Base-by-base conservation (phyloP, 352 stramenopile genomes). In the Blastocystis sp. region DNA sequence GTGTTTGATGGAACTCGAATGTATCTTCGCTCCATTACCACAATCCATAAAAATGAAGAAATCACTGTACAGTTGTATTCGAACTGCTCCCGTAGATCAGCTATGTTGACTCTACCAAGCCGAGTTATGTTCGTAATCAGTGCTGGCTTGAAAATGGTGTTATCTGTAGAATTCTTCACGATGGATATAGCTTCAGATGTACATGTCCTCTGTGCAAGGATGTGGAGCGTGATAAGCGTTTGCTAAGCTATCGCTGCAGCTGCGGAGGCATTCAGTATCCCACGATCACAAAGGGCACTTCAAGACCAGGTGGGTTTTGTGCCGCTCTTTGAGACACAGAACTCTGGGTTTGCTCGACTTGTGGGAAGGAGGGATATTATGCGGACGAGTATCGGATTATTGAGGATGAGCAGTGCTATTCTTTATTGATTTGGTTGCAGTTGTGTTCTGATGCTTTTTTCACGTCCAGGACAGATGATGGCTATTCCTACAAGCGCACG, bases 361-460 rank as follows among this genome's bases (percentile, higher is more conserved):
- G 73, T 43, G 73, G 73, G 5, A 85, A 85, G 50, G 45, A 65
- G 24, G 73, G 47, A 8, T 85, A 68, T 47, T 85, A 37, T 43
- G 73, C 43, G 34, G 47, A 66, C 30, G 73, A 85, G 30, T 69
- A 85, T 16, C 73, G 73, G 34, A 66, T 68, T 8, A 85, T 85
- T 20, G 73, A 85, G n/a, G 73, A 85, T 18, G 73, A 85, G 50
- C 45, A 85, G 30, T 85, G 73, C 6, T 68, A 68, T 45, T 85
- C 73, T 7, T 55, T 85, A 18, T 30, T 85, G 20, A 66, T 85
- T 20, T 85, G 73, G 73, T 55, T 85, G 9, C 47, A 85, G 73
- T 85, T 65, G 13, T 2, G 13, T 26, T 13, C 4, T 2, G 20
- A 0, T 24, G 30, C 2, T 3, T 39, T 13, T 26, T 11, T 85